phyloP scores from a whole-genome alignment of 768 basidiomycete species.

The Termitomyces heimii region DNA sequence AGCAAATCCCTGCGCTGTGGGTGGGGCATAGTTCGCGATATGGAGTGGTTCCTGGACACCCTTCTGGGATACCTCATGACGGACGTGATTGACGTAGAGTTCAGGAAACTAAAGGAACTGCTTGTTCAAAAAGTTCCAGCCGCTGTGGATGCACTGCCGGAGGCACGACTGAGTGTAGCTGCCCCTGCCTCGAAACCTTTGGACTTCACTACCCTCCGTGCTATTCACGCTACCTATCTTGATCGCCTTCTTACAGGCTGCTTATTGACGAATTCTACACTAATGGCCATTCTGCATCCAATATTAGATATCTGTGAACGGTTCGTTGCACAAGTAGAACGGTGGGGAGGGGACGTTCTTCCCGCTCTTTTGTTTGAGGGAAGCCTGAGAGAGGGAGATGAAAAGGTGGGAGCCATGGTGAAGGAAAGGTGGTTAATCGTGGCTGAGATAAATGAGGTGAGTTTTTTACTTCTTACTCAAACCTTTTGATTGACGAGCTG shows the following conservation, averaged over 20 bases:
- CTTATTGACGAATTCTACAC: constrained; percentile 58
- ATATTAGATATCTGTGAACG: constrained; percentile 82
- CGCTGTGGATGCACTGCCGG: background rate
- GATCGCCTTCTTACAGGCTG: constrained; percentile 76
- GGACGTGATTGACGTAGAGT: constrained; percentile 86
- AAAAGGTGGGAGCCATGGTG: constrained; percentile 67
- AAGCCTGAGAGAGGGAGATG: constrained; percentile 52
- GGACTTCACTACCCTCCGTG: constrained; percentile 83
- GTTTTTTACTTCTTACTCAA: constrained; percentile 9
- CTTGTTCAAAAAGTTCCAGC: constrained; percentile 29
- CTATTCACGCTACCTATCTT: constrained; percentile 77
- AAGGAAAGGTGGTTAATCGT: constrained; percentile 63
- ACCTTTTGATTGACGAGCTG: background rate
- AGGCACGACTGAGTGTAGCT: constrained; percentile 15
- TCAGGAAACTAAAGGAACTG: constrained; percentile 59
- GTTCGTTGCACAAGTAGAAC: constrained; percentile 82
- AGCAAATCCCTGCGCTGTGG: constrained; percentile 65
- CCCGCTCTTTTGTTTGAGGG: constrained; percentile 82
- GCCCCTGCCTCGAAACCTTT: constrained; percentile 35
- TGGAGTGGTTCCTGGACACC: constrained; percentile 90
- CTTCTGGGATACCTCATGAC: constrained; percentile 83
- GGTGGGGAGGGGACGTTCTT: constrained; percentile 89
- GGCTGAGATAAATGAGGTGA: constrained; percentile 73
- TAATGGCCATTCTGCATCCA: constrained; percentile 58
- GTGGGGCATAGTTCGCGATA: constrained; percentile 84